Percentiles rank a stretch among this genome's conserved stretches.
Evolutionary conservation across 306 rosid species (phyloP).

Genomic region (Fragaria vesca): DNA sequence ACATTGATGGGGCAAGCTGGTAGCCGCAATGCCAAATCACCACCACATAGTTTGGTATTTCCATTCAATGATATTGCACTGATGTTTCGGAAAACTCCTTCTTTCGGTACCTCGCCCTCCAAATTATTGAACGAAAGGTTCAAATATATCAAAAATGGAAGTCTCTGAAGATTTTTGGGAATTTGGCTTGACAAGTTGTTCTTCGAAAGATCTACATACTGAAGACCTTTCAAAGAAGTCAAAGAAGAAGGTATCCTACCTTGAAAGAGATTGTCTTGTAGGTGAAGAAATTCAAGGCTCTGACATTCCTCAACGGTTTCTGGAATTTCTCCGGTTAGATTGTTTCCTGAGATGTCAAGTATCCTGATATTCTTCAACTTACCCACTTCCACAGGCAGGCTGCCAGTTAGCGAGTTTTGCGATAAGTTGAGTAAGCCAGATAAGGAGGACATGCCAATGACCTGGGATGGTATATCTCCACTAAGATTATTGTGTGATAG

Average conservation of each 20-base stretch:
- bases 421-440: conserved; percentile 30
- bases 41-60: neutral
- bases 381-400: conserved; percentile 24
- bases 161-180: too few relatives aligned
- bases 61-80: neutral
- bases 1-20: neutral
- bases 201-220: too few relatives aligned
- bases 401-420: conserved; percentile 24
- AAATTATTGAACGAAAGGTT: neutral
- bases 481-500: conserved; percentile 19
- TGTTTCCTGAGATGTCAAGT: conserved; percentile 30
- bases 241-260: conserved; percentile 28
- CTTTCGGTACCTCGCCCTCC: neutral
- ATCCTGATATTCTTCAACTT: conserved; percentile 5
- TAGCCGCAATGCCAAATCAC: neutral
- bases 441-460: conserved; percentile 1
- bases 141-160: neutral
- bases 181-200: too few relatives aligned
- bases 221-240: too few relatives aligned
- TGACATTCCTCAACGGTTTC: conserved; percentile 24
- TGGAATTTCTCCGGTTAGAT: conserved; percentile 32
- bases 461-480: conserved; percentile 32
- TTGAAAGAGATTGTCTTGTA: conserved; percentile 24
- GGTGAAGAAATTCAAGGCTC: neutral
- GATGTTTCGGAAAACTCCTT: neutral